Evolutionary conservation across 495 filamentous ascomycete species (phyloP).

Genomic region (Penicillium antarcticum): DNA sequence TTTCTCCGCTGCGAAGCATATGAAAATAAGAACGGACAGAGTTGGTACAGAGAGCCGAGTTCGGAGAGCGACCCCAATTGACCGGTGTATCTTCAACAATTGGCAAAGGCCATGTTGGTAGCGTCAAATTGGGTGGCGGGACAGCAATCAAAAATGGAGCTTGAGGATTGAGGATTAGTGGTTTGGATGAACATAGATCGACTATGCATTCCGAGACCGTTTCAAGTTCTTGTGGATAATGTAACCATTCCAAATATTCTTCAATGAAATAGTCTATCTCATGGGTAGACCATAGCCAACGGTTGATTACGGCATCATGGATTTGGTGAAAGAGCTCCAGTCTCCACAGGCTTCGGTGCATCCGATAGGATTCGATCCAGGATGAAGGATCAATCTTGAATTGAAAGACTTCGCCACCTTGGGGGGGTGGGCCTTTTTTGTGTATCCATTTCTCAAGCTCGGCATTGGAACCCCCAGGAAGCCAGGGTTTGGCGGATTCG

Average conservation of each 20-base stretch:
- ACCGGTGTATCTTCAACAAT: neutral
- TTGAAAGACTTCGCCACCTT: conserved; percentile 1
- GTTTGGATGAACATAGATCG: conserved; percentile 2
- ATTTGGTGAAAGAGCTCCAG: conserved; percentile 2
- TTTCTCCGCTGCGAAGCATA: conserved; percentile 4
- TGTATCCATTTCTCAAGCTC: neutral
- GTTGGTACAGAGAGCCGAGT: no score
- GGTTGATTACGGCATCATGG: conserved; percentile 1
- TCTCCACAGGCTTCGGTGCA: conserved; percentile 1
- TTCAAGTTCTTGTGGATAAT: neutral
- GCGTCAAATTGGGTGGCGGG: neutral
- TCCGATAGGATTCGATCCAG: conserved; percentile 4
- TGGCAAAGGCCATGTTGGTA: neutral
- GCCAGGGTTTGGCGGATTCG: conserved; percentile 1
- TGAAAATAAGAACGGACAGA: neutral
- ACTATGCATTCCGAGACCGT: conserved; percentile 1
- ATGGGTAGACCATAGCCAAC: conserved; percentile 1
- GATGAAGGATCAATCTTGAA: conserved; percentile 3
- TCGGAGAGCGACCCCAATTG: conserved; percentile 2
- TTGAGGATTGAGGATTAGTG: neutral
- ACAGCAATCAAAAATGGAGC: neutral
- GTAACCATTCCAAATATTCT: neutral
- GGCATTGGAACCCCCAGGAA: neutral
- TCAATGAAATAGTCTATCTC: neutral
- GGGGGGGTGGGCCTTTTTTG: neutral